Evolutionary conservation across 257 asterid genomes (phyloP).

Genomic region (Solanum ossicruentum): DNA sequence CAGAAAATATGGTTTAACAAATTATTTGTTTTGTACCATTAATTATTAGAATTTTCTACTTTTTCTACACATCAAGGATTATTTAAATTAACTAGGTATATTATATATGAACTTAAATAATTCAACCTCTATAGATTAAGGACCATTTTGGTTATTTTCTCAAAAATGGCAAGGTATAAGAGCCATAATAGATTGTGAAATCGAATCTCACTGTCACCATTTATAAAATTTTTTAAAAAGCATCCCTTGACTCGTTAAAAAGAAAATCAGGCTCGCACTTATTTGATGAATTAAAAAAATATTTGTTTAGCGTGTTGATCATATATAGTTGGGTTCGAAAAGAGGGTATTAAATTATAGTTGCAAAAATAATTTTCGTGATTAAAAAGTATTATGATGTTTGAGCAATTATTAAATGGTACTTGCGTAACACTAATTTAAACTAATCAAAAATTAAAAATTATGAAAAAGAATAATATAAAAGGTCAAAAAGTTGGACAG

Average conservation of each 20-base stretch:
- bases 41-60: background rate
- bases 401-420: background rate
- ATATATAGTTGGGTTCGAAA: background rate
- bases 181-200: background rate
- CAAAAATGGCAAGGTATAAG: no score
- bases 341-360: background rate
- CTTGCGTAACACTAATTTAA: background rate
- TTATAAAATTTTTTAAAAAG: background rate
- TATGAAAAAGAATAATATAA: background rate
- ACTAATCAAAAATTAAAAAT: background rate
- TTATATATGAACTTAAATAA: background rate
- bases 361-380: background rate
- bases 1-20: background rate
- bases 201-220: background rate
- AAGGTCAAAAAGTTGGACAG: background rate
- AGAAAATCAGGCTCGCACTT: no score
- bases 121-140: background rate
- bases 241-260: background rate
- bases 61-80: background rate
- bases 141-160: background rate
- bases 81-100: background rate
- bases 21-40: background rate
- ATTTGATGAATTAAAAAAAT: background rate
- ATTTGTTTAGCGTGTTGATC: background rate
- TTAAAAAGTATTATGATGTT: background rate